Evolutionary conservation across 768 basidiomycete genomes (phyloP).

Genomic region (Termitomyces heimii): DNA sequence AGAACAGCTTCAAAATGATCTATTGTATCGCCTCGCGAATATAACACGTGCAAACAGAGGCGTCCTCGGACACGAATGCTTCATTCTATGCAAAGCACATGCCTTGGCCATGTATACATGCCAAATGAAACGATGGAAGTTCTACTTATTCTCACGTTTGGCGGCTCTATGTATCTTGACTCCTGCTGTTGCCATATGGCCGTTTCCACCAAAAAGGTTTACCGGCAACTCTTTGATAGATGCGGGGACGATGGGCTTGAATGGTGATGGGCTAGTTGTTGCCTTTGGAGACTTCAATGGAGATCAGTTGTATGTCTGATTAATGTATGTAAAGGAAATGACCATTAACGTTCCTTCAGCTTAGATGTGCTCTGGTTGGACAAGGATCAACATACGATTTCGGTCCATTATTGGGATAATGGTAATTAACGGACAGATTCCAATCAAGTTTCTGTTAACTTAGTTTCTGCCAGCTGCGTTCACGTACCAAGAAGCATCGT

Average conservation of each 20-base stretch:
- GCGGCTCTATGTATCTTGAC: slow-evolving; percentile 2
- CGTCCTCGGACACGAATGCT: too few species aligned
- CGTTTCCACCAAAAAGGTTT: slow-evolving; percentile 84
- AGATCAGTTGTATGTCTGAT: slow-evolving; percentile 80
- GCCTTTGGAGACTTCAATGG: slow-evolving; percentile 96
- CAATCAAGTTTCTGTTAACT: neutral
- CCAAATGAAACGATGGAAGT: slow-evolving; percentile 7
- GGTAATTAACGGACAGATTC: slow-evolving; percentile 34
- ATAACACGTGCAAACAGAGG: slow-evolving; percentile 4
- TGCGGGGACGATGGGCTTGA: slow-evolving; percentile 77
- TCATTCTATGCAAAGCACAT: neutral
- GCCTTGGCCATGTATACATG: slow-evolving; percentile 8
- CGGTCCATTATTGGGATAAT: slow-evolving; percentile 79
- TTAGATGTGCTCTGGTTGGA: slow-evolving; percentile 76
- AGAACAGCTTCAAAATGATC: neutral
- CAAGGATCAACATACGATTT: slow-evolving; percentile 70
- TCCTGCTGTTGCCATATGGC: slow-evolving; percentile 47
- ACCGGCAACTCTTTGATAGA: slow-evolving; percentile 73
- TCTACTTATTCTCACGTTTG: neutral
- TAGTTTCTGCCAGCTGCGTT: slow-evolving; percentile 44
- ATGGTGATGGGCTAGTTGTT: slow-evolving; percentile 64
- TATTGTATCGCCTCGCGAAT: neutral
- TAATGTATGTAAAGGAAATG: neutral
- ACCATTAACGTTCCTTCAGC: slow-evolving; percentile 31
- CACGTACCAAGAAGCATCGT: slow-evolving; percentile 40